Base-by-base conservation (phyloP, 495 filamentous ascomycete species). In the Physcia stellaris region DNA sequence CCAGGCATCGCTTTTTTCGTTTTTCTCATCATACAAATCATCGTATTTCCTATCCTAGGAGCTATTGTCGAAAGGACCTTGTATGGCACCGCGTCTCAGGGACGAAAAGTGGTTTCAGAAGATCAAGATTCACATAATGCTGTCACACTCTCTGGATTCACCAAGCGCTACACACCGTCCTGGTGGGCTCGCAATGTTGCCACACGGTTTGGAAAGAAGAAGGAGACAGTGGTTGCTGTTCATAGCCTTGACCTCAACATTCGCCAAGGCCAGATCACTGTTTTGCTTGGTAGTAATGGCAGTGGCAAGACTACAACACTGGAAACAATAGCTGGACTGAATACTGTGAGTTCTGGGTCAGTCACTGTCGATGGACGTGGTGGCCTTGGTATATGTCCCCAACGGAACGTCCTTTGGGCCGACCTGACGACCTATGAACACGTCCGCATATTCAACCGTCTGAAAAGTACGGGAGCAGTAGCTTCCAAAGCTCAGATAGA, bases 391-490 rank as follows among this genome's bases (percentile, higher is more conserved):
- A 77, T 94, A 24, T 87, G 83, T 46, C 86, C 86, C 6, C 81
- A 86, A 50, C 83, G 83, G 61, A 94, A 94, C 52, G 84, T 94
- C 9, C 64, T 94, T 2, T 94, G 86, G 85, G 78, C 84, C 40
- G 70, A 79, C 32, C 55, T 94, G 24, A 90, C 83, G 1, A 82
- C 87, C 2, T 69, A 70, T 45, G 83, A 94, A 50, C 86, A 93
- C 51, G 75, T 87, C 13, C 47, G 53, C 1, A 79, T 87, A 35
- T 92, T 88, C 58, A 83, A 86, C 54, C 59, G 61, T 23, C 65
- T 94, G 20, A 94, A 94, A 49, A 71, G 71, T 2, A 66, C 67
- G 4, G 50, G 55, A 9, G 58, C 60, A 9, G 52, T 52, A 1
- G 77, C 79, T 24, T 61, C 60, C 20, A 63, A 69, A 37, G 58